Evolutionary conservation across 2,329 filamentous ascomycete genomes (phyloP).

Genomic region (Emydomyces testavorans): DNA sequence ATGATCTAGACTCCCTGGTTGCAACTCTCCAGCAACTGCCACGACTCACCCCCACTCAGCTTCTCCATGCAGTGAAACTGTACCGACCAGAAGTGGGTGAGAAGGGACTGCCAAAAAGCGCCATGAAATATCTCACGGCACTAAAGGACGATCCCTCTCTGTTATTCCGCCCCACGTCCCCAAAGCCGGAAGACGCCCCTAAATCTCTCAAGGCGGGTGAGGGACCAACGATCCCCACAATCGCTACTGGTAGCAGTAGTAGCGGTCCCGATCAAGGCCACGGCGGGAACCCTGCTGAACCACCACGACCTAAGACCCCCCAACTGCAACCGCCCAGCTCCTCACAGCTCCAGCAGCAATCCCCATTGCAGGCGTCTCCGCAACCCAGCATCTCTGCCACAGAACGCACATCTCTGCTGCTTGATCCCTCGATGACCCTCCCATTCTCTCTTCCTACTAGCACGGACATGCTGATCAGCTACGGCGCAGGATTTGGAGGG

Average conservation of each 20-base stretch:
- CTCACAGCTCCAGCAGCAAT: neutral
- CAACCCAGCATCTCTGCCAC: constrained; percentile 15
- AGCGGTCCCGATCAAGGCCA: constrained; percentile 1
- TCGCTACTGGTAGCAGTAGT: too few relatives aligned
- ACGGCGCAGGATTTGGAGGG: constrained; percentile 87
- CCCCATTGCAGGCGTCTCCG: constrained; percentile 7
- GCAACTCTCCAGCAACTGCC: constrained; percentile 83
- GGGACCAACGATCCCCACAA: neutral
- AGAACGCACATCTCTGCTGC: constrained; percentile 43
- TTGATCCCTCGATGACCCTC: constrained; percentile 84
- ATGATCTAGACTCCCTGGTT: constrained; percentile 79
- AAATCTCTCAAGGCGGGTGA: constrained; percentile 18
- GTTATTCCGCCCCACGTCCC: constrained; percentile 28
- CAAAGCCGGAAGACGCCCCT: constrained; percentile 24
- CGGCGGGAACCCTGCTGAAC: constrained; percentile 4
- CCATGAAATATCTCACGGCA: constrained; percentile 71
- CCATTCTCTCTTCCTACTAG: constrained; percentile 92
- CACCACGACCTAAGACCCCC: constrained; percentile 12
- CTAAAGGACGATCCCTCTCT: constrained; percentile 64
- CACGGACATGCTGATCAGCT: constrained; percentile 93
- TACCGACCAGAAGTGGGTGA: constrained; percentile 93
- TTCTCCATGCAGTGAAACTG: constrained; percentile 83
- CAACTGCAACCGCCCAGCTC: neutral
- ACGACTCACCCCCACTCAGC: constrained; percentile 69
- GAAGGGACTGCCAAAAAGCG: constrained; percentile 77